These are phyloP conservation scores for Prinsepia uniflora DNA, from an alignment of 306 rosid genomes.

Conservation along the genomic window DNA sequence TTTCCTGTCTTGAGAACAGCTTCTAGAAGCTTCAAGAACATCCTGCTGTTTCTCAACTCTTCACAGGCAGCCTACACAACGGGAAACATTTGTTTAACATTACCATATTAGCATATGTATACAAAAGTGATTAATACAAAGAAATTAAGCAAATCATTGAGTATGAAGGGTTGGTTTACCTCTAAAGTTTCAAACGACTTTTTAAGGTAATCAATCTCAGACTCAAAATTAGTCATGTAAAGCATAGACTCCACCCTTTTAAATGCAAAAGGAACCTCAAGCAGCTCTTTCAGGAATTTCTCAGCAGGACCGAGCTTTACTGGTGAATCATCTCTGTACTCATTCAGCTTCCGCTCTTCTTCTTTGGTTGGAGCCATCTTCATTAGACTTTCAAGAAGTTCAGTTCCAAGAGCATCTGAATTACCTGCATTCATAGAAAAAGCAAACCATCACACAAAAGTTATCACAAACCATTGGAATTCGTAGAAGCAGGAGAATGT, in stretches of 20 bases:
- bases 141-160: too few relatives aligned
- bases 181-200: conserved; percentile 77
- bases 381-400: conserved; percentile 82
- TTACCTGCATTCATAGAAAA: conserved; percentile 44
- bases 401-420: conserved; percentile 83
- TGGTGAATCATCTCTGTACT: conserved; percentile 70
- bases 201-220: conserved; percentile 80
- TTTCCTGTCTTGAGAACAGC: conserved; percentile 96
- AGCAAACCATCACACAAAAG: background rate
- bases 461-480: background rate
- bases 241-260: conserved; percentile 94
- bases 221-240: conserved; percentile 80
- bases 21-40: conserved; percentile 93
- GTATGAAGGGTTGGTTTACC: conserved; percentile 35
- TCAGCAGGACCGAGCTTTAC: conserved; percentile 87
- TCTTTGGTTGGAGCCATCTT: conserved; percentile 98
- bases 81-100: background rate
- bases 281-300: conserved; percentile 84
- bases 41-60: conserved; percentile 82
- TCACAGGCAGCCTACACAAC: conserved; percentile 70
- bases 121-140: background rate
- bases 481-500: background rate
- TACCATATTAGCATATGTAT: background rate
- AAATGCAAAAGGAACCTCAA: conserved; percentile 91
- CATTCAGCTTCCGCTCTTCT: conserved; percentile 87